Conservation (phyloP, 2,329 filamentous ascomycete species). For the Fusarium nematophilum region DNA sequence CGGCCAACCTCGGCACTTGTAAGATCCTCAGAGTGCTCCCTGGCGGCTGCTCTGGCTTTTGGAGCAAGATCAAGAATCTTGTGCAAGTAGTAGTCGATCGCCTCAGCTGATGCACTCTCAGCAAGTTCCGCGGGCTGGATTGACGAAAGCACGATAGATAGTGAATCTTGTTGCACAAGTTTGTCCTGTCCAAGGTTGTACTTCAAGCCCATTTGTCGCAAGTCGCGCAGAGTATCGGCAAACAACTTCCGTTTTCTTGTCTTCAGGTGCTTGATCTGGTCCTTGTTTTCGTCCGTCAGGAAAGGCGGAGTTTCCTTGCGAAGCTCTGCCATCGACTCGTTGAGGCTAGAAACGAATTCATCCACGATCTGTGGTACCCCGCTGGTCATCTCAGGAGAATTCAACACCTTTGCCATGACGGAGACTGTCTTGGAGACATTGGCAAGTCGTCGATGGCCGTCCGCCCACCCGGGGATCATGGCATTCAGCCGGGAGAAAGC, state of each 20-base stretch:
- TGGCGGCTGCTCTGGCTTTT: conserved; percentile 71
- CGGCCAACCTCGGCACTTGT: conserved; percentile 82
- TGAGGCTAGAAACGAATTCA: conserved; percentile 75
- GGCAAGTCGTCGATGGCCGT: conserved; percentile 72
- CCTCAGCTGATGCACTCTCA: conserved; percentile 36
- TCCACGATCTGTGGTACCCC: conserved; percentile 71
- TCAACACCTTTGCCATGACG: conserved; percentile 77
- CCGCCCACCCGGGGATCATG: conserved; percentile 52
- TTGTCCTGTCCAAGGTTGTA: conserved; percentile 81
- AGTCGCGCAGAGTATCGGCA: conserved; percentile 83
- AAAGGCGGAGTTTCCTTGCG: conserved; percentile 83
- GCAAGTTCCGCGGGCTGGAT: conserved; percentile 56
- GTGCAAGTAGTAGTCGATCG: conserved; percentile 80
- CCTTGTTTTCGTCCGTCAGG: conserved; percentile 90
- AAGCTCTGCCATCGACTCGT: conserved; percentile 76
- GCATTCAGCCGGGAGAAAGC: conserved; percentile 37
- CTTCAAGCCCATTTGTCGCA: conserved; percentile 90
- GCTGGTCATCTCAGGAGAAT: conserved; percentile 62
- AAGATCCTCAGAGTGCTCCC: conserved; percentile 86
- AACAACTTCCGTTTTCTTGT: conserved; percentile 89
- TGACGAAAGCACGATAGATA: conserved; percentile 75
- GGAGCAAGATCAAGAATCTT: conserved; percentile 80
- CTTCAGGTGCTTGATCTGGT: conserved; percentile 87
- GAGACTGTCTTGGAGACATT: conserved; percentile 76
- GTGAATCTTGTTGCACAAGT: conserved; percentile 77